Base-by-base conservation (phyloP, 1,284 basidiomycete genomes). In the Sporisorium graminicola region DNA sequence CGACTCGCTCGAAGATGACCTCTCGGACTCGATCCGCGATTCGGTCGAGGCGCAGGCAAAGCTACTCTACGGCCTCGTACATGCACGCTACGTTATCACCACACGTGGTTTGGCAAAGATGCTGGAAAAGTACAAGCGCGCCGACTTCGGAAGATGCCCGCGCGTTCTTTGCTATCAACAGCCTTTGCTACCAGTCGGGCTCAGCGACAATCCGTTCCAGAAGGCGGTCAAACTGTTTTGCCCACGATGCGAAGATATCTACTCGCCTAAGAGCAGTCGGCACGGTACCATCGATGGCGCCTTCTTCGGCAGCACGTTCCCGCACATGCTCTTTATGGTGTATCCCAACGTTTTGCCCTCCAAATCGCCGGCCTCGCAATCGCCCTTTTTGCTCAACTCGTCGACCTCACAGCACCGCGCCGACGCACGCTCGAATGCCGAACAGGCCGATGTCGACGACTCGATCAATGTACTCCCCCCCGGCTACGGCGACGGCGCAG, bases 261-360 rank as follows among this genome's bases (percentile, higher is more conserved):
- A 85, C 70, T 77, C 73, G 13, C 84, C 84, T n/a, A 85, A 85
- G 62, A 78, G 74, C 67, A 76, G 74, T 29, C 66, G 84, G 12
- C 84, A 85, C 59, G 83, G 83, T 20, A 83, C 84, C 9, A 84
- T 85, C n/a, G 84, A 85, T 51, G 84, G 84, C n/a, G 83, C 84
- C 16, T 85, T 83, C 54, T 85, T 85, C 49, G 84, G 84, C 16
- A 81, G 76, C 65, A 81, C 82, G 6, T 85, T 85, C 50, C 83
- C 84, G 18, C 84, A 85, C 54, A 85, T 85, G 82, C 72, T 85
- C n/a, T 82, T 93, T 90, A 68, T 89, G 87, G 49, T 90, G 86
- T 70, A 95, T 93, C 71, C 89, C 88, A 18, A 88, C 75, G 81
- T 96, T 93, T 13, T 92, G 89, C 63, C 91, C 88, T 75, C 74